phyloP scores from a whole-genome alignment of 139 green algal species.

The Haematococcus lacustris region DNA sequence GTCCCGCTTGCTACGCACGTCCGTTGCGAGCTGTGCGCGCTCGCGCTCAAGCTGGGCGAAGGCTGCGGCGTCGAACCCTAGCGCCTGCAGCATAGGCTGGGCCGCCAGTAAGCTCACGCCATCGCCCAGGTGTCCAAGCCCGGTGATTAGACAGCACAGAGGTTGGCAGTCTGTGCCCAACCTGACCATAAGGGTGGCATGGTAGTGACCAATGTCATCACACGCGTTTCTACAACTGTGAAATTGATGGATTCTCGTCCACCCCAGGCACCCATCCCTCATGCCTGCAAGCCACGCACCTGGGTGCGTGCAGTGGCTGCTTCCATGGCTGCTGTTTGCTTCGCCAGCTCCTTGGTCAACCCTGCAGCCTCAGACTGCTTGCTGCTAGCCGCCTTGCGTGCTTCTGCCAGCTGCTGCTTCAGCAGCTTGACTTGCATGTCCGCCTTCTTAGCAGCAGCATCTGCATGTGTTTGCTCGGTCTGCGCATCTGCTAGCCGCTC shows the following conservation, averaged over 20 bases:
- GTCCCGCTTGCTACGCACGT: slow-evolving; percentile 38
- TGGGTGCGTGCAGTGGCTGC: no score
- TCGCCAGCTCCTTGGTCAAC: slow-evolving; percentile 53
- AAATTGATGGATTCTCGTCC: no score
- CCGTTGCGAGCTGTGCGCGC: slow-evolving; percentile 19
- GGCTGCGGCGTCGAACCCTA: slow-evolving; percentile 41
- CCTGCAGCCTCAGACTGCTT: slow-evolving; percentile 73
- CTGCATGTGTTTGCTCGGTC: slow-evolving; percentile 41
- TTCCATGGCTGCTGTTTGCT: slow-evolving; percentile 33
- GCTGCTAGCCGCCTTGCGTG: slow-evolving; percentile 47
- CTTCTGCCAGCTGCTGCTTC: slow-evolving; percentile 69
- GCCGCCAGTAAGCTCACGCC: no score
- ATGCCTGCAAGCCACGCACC: no score
- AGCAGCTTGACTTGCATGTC: slow-evolving; percentile 68
- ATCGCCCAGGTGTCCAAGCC: no score
- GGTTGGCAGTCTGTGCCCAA: no score
- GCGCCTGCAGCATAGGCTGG: no score
- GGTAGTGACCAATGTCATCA: no score
- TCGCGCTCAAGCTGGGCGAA: slow-evolving; percentile 37
- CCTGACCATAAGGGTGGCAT: no score
- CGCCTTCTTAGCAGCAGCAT: slow-evolving; percentile 41
- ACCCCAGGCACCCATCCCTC: no score
- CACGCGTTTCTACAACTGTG: no score
- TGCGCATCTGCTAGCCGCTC: slow-evolving; percentile 73
- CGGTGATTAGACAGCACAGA: no score